Percentiles rank a stretch among this genome's conserved stretches.
Conservation (phyloP, 441 rosid genomes). For the Eruca vesicaria region DNA sequence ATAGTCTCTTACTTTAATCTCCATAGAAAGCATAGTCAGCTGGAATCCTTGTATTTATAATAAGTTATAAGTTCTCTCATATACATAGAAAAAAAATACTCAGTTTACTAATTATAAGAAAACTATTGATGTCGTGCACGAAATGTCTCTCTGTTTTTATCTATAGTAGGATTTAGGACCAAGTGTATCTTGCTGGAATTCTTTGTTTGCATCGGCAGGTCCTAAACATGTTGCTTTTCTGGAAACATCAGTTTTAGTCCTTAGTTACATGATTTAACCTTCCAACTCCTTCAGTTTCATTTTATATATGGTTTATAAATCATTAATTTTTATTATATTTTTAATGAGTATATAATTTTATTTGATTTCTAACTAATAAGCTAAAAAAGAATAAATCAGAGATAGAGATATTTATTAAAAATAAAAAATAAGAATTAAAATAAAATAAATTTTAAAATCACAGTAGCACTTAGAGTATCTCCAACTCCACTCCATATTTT, state of each 20-base stretch:
- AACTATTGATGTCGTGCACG: conserved; percentile 29
- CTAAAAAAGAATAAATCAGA: too few relatives aligned
- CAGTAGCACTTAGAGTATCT: too few relatives aligned
- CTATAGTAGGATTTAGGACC: not conserved
- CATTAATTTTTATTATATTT: too few relatives aligned
- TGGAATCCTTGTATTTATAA: conserved; percentile 15
- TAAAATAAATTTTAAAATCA: too few relatives aligned
- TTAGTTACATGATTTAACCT: not conserved
- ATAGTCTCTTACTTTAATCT: conserved; percentile 3
- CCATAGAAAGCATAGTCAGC: conserved; percentile 6
- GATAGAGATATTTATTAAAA: too few relatives aligned
- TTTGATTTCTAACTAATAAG: too few relatives aligned
- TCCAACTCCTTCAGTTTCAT: too few relatives aligned
- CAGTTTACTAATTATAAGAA: not conserved
- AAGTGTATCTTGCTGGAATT: not conserved
- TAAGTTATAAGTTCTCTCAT: conserved; percentile 11
- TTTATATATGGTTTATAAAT: too few relatives aligned
- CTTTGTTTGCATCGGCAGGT: conserved; percentile 30
- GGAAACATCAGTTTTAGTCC: conserved; percentile 11
- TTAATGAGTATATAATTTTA: too few relatives aligned
- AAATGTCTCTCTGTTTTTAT: not conserved
- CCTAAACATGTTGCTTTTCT: conserved; percentile 45
- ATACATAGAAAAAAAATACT: not conserved
- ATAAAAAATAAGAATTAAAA: too few relatives aligned
- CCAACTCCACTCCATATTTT: too few relatives aligned